Conservation (phyloP, 805 yeast species). For the Ogataea allantospora region DNA sequence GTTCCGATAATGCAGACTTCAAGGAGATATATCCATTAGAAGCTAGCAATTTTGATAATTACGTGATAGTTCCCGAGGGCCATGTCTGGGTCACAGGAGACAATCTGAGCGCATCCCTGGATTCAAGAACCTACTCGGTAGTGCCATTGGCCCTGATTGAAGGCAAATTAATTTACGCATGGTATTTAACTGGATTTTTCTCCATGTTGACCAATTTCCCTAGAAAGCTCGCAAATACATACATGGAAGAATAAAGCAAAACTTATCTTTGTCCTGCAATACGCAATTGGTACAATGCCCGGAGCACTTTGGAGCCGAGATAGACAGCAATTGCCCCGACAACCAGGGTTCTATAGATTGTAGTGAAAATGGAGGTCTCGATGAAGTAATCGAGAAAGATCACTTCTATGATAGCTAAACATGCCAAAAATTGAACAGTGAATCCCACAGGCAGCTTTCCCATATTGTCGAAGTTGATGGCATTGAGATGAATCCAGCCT, state of each 20-base stretch:
- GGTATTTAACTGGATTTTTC: conserved; percentile 41
- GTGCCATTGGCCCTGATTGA: conserved; percentile 84
- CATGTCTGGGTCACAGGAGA: conserved; percentile 99
- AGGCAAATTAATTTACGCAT: conserved; percentile 81
- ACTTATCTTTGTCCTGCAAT: conserved; percentile 24
- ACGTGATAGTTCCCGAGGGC: conserved; percentile 82
- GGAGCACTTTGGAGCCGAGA: conserved; percentile 66
- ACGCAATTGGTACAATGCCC: conserved; percentile 34
- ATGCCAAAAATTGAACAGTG: conserved; percentile 45
- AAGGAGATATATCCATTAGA: conserved; percentile 19
- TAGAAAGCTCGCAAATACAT: conserved; percentile 54
- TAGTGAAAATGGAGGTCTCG: conserved; percentile 58
- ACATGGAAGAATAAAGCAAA: conserved; percentile 34
- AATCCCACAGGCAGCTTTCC: conserved; percentile 32
- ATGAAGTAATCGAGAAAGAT: conserved; percentile 57
- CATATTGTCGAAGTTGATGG: conserved; percentile 37
- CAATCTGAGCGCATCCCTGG: conserved; percentile 80
- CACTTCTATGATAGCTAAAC: conserved; percentile 50
- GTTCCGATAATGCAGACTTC: conserved; percentile 9
- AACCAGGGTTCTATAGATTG: conserved; percentile 47
- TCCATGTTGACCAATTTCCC: conserved; percentile 41
- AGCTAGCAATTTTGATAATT: conserved; percentile 41
- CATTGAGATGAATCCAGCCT: conserved; percentile 40
- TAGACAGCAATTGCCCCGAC: conserved; percentile 54
- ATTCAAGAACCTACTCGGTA: conserved; percentile 86